Conservation (phyloP, 2,329 filamentous ascomycete genomes). For the Hortaea werneckii region DNA sequence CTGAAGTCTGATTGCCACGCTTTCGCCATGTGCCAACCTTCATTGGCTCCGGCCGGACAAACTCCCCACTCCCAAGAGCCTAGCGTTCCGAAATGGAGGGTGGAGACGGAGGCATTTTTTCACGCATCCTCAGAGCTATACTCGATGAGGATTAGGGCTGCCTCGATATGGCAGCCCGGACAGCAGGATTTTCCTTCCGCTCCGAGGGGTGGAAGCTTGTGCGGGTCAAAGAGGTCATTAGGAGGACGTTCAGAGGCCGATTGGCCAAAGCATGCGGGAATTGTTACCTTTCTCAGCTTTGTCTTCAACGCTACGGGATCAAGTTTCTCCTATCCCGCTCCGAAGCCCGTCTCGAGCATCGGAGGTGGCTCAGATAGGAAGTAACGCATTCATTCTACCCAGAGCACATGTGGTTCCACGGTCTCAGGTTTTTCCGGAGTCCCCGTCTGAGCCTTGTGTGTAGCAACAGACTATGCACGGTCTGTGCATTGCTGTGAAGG, state of each 20-base stretch:
- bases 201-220: background rate
- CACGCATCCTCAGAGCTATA: background rate
- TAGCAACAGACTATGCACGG: too few species aligned
- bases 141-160: background rate
- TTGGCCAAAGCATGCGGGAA: background rate
- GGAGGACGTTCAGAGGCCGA: background rate
- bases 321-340: slow-evolving; percentile 27
- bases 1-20: slow-evolving; percentile 1
- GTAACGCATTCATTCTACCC: too few species aligned
- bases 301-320: background rate
- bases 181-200: slow-evolving; percentile 1
- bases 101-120: background rate
- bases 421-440: too few species aligned
- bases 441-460: too few species aligned
- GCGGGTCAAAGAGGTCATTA: background rate
- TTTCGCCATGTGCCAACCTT: background rate
- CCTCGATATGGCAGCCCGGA: background rate
- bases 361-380: too few species aligned
- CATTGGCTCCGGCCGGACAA: slow-evolving; percentile 3
- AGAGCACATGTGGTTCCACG: too few species aligned
- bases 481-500: too few species aligned
- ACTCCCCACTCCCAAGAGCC: background rate
- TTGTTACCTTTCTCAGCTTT: background rate
- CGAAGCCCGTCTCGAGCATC: background rate
- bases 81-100: background rate